These are phyloP conservation scores for Eremothecium coryli DNA, from an alignment of 1,139 yeast genomes.

Conservation along the genomic window DNA sequence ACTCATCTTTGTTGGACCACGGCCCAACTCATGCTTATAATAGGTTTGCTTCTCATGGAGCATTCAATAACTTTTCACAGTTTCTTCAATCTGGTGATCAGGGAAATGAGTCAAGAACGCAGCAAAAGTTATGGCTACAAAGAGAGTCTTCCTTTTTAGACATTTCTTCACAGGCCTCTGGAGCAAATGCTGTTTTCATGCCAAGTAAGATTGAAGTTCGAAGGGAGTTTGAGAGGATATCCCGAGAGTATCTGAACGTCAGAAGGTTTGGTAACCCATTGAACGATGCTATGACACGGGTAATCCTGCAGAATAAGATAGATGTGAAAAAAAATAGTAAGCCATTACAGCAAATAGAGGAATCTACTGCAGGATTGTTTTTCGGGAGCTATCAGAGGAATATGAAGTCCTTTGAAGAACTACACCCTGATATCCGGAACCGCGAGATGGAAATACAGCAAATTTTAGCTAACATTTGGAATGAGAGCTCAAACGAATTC, in stretches of 20 bases:
- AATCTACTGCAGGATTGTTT: conserved; percentile 5
- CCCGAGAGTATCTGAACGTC: conserved; percentile 64
- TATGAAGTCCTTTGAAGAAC: conserved; percentile 15
- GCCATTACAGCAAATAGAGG: conserved; percentile 3
- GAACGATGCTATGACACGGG: conserved; percentile 49
- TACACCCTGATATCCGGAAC: conserved; percentile 13
- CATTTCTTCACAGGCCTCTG: conserved; percentile 33
- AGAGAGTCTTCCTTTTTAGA: conserved; percentile 65
- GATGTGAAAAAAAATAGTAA: conserved; percentile 12
- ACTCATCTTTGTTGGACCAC: conserved; percentile 5
- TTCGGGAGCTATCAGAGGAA: conserved; percentile 8
- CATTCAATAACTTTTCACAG: conserved; percentile 31
- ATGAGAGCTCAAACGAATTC: conserved; percentile 22
- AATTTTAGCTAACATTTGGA: conserved; percentile 25
- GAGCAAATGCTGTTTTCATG: conserved; percentile 32
- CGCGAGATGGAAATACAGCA: conserved; percentile 22
- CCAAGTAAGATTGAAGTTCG: conserved; percentile 52
- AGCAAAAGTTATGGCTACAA: conserved; percentile 74
- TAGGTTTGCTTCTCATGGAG: background rate
- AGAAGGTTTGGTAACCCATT: conserved; percentile 64
- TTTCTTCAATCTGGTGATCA: conserved; percentile 32
- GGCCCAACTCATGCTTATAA: background rate
- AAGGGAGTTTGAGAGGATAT: conserved; percentile 66
- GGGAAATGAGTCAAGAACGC: conserved; percentile 61
- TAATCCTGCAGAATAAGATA: conserved; percentile 17